These are phyloP conservation scores for Cephaloascus albidus DNA, from an alignment of 805 yeast genomes.

Conservation along the genomic window DNA sequence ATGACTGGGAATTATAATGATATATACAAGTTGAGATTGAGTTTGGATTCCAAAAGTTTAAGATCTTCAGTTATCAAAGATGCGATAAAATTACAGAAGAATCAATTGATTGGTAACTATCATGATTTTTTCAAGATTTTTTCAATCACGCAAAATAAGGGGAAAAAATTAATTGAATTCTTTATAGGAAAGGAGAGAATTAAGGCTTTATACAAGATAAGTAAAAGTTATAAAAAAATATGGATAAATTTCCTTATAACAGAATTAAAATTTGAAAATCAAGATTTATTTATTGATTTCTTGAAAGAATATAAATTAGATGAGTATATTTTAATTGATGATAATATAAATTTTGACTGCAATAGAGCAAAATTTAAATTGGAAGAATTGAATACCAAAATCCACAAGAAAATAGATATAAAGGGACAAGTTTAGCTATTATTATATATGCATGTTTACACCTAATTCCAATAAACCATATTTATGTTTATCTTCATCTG, in stretches of 20 bases:
- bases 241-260: constrained; percentile 23
- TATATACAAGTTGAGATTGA: constrained; percentile 30
- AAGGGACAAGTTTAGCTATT: constrained; percentile 71
- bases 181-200: constrained; percentile 53
- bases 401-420: constrained; percentile 63
- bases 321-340: constrained; percentile 10
- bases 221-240: constrained; percentile 46
- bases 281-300: constrained; percentile 30
- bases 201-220: constrained; percentile 42
- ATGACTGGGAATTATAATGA: constrained; percentile 62
- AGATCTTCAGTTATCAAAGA: constrained; percentile 6
- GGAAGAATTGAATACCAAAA: constrained; percentile 22
- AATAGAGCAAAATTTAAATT: constrained; percentile 23
- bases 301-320: constrained; percentile 28
- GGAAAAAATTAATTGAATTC: constrained; percentile 32
- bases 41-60: constrained; percentile 10
- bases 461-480: constrained; percentile 76
- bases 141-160: constrained; percentile 27
- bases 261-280: constrained; percentile 29
- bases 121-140: constrained; percentile 39
- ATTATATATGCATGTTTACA: not conserved
- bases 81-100: constrained; percentile 26
- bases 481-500: constrained; percentile 46
- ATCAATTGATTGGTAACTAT: constrained; percentile 35
- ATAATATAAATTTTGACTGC: constrained; percentile 19